phyloP scores from a whole-genome alignment of 1,139 yeast species.

The Spathaspora sp. region DNA sequence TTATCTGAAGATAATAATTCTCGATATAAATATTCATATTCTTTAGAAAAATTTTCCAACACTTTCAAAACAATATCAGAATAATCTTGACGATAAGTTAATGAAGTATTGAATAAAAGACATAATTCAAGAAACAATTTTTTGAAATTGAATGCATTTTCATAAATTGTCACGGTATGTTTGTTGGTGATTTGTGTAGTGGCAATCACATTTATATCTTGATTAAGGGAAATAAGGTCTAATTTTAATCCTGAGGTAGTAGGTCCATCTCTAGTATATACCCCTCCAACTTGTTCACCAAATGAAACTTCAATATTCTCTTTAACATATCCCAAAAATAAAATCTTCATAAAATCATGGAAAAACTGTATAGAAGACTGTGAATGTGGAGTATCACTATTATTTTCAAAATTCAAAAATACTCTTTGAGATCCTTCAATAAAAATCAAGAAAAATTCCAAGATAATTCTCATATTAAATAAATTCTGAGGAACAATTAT shows the following conservation, averaged over 20 bases:
- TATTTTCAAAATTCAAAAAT: constrained; percentile 19
- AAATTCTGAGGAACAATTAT: constrained; percentile 72
- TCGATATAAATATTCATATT: constrained; percentile 30
- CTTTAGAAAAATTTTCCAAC: constrained; percentile 30
- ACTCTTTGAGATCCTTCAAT: constrained; percentile 47
- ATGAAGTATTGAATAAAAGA: constrained; percentile 59
- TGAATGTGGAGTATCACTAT: constrained; percentile 16
- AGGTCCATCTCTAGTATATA: constrained; percentile 9
- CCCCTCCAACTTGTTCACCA: constrained; percentile 29
- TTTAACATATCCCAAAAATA: constrained; percentile 65
- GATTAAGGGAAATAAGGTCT: constrained; percentile 20
- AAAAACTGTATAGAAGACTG: constrained; percentile 48
- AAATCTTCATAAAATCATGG: constrained; percentile 59
- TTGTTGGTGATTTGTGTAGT: not conserved
- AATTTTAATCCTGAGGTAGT: constrained; percentile 18
- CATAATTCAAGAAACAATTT: constrained; percentile 51
- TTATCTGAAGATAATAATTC: constrained; percentile 25
- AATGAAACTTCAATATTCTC: constrained; percentile 47
- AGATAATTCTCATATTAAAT: constrained; percentile 77
- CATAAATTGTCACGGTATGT: constrained; percentile 25
- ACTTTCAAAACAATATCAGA: constrained; percentile 43
- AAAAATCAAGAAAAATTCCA: constrained; percentile 61
- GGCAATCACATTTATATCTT: constrained; percentile 9
- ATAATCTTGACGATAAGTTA: constrained; percentile 53
- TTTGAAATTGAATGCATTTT: constrained; percentile 56